These are phyloP conservation scores for Liquidambar formosana DNA, from an alignment of 164 flowering plant genomes.

Conservation along the genomic window DNA sequence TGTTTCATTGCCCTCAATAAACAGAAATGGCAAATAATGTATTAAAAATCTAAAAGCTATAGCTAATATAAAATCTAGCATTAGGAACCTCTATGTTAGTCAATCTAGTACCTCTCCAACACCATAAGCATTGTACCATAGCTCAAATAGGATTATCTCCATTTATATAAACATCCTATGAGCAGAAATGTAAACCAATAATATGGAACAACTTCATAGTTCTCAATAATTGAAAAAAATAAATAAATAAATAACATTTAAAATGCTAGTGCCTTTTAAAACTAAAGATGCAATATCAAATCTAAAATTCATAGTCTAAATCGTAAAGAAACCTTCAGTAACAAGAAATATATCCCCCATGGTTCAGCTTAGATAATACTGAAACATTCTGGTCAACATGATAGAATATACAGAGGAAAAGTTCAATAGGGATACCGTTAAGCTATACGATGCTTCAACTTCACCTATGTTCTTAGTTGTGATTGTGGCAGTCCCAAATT, in stretches of 20 bases:
- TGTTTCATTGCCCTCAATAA: too few relatives aligned
- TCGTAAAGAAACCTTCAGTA: background rate
- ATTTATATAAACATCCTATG: background rate
- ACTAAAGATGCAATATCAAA: background rate
- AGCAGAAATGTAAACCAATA: background rate
- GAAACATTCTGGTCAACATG: background rate
- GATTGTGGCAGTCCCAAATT: slow-evolving; percentile 78
- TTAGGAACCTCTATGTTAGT: too few relatives aligned
- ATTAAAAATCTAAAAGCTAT: too few relatives aligned
- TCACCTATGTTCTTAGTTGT: slow-evolving; percentile 74
- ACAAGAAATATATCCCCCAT: background rate
- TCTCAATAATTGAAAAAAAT: background rate
- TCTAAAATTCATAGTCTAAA: background rate
- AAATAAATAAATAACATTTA: background rate
- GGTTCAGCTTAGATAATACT: background rate
- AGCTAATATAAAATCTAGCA: too few relatives aligned
- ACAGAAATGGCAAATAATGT: too few relatives aligned
- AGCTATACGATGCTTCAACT: slow-evolving; percentile 94
- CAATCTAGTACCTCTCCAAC: too few relatives aligned
- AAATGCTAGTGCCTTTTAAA: background rate
- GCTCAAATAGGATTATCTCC: too few relatives aligned
- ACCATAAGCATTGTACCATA: too few relatives aligned
- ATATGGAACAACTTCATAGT: background rate
- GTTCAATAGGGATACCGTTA: slow-evolving; percentile 51
- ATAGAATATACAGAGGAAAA: background rate